Evolutionary conservation across 352 stramenopile species (phyloP), one percentile per base, ranked within the genome.

Genomic region (Halophytophthora polymorphica): DNA sequence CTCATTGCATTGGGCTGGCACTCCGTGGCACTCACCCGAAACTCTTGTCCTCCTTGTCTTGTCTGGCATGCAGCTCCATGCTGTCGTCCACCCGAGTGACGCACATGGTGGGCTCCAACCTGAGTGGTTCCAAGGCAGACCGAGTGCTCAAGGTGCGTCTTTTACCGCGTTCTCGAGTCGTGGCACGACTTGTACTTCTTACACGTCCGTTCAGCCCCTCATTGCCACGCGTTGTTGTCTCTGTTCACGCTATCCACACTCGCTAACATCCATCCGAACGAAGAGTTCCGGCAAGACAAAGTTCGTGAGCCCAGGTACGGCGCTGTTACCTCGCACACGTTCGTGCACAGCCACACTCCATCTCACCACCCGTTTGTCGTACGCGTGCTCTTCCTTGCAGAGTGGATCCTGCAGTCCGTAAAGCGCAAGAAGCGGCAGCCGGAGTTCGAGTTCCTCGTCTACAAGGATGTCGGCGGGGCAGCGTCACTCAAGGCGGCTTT

Each of bases 321-420:
- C 12, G 18, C 33, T 14, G 13, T 10, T 40, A 13, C 22, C 43
- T 58, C 19, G 13, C 45, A 29, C 15, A 6, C 15, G 35, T 21
- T 6, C 15, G 35, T 21, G 18, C 35, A 12, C 13, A 45, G 17
- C 25, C 17, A 29, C 10, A 14, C 13, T 33, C 28, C 0, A 39
- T 3, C 22, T 39, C 19, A 10, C 38, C 17, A 17, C n/a, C 22
- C 29, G 35, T 11, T 12, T 14, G 10, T 5, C 8, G 1, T 45
- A 14, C 3, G 15, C 15, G 22, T 41, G 29, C 22, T 18, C n/a
- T 8, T 31, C 35, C 11, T 36, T n/a, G n/a, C 51, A 86, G 76
- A 90, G 34, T 93, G 83, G 83, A 77, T 92, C 25, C 45, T 90
- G n/a, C 64, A 88, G 48, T 91, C 75, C 12, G 65, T 93, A 11